These are phyloP conservation scores for Pichia phayaonensis DNA, from an alignment of 805 yeast species.

Conservation along the genomic window DNA sequence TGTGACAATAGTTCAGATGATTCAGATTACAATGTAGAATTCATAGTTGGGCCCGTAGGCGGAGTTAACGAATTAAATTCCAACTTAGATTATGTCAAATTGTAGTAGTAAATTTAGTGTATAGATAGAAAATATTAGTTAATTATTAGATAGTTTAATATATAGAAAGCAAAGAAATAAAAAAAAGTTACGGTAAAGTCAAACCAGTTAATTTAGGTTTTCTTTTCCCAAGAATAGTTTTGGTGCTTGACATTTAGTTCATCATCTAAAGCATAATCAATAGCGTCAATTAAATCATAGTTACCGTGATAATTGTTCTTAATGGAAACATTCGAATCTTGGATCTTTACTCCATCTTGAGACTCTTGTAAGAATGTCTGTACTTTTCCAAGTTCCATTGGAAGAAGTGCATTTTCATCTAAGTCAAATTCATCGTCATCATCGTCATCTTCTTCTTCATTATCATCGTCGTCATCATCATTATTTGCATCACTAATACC, in stretches of 20 bases:
- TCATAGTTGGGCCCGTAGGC: conserved; percentile 12
- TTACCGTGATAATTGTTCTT: not conserved
- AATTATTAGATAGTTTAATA: not conserved
- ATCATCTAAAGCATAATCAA: conserved; percentile 12
- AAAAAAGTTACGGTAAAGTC: not conserved
- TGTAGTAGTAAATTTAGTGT: not conserved
- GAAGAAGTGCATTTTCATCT: not conserved
- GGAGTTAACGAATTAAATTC: not conserved
- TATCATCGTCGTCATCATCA: not conserved
- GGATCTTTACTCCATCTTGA: not conserved
- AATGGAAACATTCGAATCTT: conserved; percentile 4
- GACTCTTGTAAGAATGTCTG: conserved; percentile 1
- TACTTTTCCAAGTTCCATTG: conserved; percentile 6
- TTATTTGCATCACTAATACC: not conserved
- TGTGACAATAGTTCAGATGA: conserved; percentile 7
- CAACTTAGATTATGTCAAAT: not conserved
- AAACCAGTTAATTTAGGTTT: not conserved
- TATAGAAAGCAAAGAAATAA: not conserved
- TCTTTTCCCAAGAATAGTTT: not conserved
- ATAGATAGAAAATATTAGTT: not conserved
- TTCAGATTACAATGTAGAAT: conserved; percentile 13
- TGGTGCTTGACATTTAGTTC: not conserved
- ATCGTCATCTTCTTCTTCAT: conserved; percentile 2
- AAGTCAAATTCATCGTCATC: not conserved
- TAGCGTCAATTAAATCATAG: conserved; percentile 12